Evolutionary conservation across 805 yeast genomes (phyloP).

Genomic region (Candida succiphila): DNA sequence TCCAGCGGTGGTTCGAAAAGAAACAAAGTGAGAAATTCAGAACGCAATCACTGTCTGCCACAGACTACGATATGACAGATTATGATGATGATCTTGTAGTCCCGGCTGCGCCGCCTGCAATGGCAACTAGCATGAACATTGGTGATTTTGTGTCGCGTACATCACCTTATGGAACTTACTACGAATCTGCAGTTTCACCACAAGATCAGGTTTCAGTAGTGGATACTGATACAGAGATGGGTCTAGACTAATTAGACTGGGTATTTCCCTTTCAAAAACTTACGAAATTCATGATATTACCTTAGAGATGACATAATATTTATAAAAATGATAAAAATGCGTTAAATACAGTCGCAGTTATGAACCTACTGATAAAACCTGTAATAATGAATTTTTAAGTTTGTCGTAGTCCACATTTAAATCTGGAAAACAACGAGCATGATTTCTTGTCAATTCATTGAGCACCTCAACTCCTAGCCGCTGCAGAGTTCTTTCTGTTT

Average conservation of each 20-base stretch:
- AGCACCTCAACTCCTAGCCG: too few species aligned
- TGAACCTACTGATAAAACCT: too few species aligned
- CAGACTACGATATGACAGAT: slow-evolving; percentile 4
- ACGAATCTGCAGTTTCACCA: neutral
- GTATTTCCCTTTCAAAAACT: neutral
- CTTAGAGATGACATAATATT: too few species aligned
- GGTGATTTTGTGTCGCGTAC: slow-evolving; percentile 6
- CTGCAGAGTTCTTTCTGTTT: too few species aligned
- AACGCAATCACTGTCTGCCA: too few species aligned
- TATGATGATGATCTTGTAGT: neutral
- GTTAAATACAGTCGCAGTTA: too few species aligned
- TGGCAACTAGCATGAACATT: slow-evolving; percentile 2
- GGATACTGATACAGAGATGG: slow-evolving; percentile 1
- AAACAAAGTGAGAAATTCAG: neutral
- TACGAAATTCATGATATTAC: too few species aligned
- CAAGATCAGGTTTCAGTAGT: neutral
- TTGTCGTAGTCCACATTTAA: too few species aligned
- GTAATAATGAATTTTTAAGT: too few species aligned
- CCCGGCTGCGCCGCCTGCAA: neutral
- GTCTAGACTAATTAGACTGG: neutral
- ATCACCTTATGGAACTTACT: slow-evolving; percentile 6
- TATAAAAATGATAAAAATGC: too few species aligned
- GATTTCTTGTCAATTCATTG: too few species aligned
- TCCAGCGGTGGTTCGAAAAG: slow-evolving; percentile 7
- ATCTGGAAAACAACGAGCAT: too few species aligned